These are phyloP conservation scores for Corniculantispora saksenae DNA, from an alignment of 2,329 filamentous ascomycete genomes.

Conservation along the genomic window DNA sequence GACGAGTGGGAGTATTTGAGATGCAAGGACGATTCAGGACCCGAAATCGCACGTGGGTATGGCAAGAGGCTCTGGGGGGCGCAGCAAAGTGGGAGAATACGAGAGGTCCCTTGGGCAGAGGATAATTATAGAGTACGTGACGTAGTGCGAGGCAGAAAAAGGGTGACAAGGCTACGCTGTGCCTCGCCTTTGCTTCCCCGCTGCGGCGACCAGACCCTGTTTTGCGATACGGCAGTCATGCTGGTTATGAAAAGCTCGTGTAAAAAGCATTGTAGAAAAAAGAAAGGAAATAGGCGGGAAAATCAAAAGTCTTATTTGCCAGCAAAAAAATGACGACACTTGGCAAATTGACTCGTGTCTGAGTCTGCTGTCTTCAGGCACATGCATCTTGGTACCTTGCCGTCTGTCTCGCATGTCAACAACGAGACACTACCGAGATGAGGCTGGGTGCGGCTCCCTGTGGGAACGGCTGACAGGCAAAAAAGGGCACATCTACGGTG, in stretches of 20 bases:
- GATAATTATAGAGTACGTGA: no score
- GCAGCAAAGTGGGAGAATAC: neutral
- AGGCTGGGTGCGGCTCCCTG: neutral
- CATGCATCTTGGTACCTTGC: no score
- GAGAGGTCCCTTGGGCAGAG: neutral
- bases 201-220: no score
- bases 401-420: no score
- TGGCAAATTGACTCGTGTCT: neutral
- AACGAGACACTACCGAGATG: no score
- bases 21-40: neutral
- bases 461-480: neutral
- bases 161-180: no score
- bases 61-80: neutral
- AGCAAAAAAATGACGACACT: neutral
- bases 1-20: neutral
- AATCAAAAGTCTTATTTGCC: neutral
- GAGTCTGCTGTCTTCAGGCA: neutral
- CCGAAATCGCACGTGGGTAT: conserved; percentile 6
- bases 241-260: neutral
- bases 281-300: neutral
- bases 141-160: no score
- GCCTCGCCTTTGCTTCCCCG: no score
- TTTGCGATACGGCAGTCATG: neutral
- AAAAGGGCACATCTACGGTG: neutral
- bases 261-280: neutral